Conservation (phyloP, 1,284 basidiomycete genomes). For the Athelia sp. region DNA sequence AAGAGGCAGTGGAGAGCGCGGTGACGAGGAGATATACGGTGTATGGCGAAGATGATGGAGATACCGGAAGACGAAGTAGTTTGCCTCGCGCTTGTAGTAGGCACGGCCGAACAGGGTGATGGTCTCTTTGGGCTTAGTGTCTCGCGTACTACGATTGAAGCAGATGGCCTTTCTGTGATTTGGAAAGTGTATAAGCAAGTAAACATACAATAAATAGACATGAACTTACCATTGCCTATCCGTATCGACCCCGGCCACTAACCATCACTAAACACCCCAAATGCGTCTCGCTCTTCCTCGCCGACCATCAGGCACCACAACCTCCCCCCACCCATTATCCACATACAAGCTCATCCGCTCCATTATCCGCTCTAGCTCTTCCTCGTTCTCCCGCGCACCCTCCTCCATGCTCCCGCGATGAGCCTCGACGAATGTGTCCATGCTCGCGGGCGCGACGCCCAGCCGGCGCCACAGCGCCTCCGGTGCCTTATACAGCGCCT, state of each 20-base stretch:
- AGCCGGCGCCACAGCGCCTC: slow-evolving; percentile 78
- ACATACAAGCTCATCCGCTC: slow-evolving; percentile 89
- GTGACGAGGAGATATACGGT: slow-evolving; percentile 27
- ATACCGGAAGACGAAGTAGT: slow-evolving; percentile 40
- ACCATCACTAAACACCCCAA: slow-evolving; percentile 81
- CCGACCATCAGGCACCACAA: slow-evolving; percentile 76
- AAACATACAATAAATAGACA: neutral
- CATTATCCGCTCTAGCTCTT: slow-evolving; percentile 87
- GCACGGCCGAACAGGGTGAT: slow-evolving; percentile 43
- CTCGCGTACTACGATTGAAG: slow-evolving; percentile 22
- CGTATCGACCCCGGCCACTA: slow-evolving; percentile 37
- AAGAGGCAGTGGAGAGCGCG: slow-evolving; percentile 32
- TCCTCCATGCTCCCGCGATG: slow-evolving; percentile 75
- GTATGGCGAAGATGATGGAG: slow-evolving; percentile 29
- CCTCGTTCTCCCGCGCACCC: slow-evolving; percentile 76
- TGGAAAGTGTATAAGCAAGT: slow-evolving; percentile 3
- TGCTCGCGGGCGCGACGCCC: slow-evolving; percentile 65
- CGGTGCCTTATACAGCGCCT: slow-evolving; percentile 82
- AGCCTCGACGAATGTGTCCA: slow-evolving; percentile 78
- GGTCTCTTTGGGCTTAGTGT: slow-evolving; percentile 22
- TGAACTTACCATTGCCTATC: slow-evolving; percentile 35
- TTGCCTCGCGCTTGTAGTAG: slow-evolving; percentile 37
- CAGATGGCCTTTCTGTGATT: slow-evolving; percentile 33
- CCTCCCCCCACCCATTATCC: slow-evolving; percentile 76
- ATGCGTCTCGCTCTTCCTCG: slow-evolving; percentile 78